These are phyloP conservation scores for Prunus mira DNA, from an alignment of 306 rosid genomes.

Conservation along the genomic window DNA sequence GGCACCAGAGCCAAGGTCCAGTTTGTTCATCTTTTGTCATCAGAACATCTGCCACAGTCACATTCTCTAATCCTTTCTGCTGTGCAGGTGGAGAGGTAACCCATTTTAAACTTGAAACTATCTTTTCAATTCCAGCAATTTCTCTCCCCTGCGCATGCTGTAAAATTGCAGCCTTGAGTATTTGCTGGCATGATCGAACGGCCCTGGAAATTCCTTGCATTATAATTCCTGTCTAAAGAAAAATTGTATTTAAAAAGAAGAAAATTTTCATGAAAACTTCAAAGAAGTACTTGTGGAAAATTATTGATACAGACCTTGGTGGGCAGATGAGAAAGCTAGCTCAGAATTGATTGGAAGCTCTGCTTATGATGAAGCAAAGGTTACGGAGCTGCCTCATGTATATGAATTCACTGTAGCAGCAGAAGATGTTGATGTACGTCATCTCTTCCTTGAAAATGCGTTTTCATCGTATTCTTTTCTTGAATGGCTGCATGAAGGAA, in stretches of 20 bases:
- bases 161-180: slow-evolving; percentile 38
- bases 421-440: slow-evolving; percentile 8
- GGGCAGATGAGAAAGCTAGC: slow-evolving; percentile 1
- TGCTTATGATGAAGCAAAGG: neutral
- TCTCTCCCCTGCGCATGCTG: slow-evolving; percentile 43
- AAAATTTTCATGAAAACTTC: neutral
- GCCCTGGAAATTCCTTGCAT: slow-evolving; percentile 60
- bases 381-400: neutral
- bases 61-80: slow-evolving; percentile 77
- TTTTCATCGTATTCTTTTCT: slow-evolving; percentile 48
- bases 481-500: slow-evolving; percentile 38
- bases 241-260: neutral
- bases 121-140: slow-evolving; percentile 28
- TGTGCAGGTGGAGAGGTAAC: slow-evolving; percentile 37
- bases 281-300: neutral
- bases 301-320: slow-evolving; percentile 13
- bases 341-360: slow-evolving; percentile 13
- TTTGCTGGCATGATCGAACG: slow-evolving; percentile 34
- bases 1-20: slow-evolving; percentile 78
- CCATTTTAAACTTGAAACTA: slow-evolving; percentile 33
- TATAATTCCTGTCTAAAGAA: slow-evolving; percentile 25
- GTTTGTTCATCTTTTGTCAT: slow-evolving; percentile 52
- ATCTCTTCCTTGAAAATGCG: slow-evolving; percentile 15
- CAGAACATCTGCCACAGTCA: slow-evolving; percentile 70
- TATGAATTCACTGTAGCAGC: slow-evolving; percentile 1